These are phyloP conservation scores for Aspergillus piperis DNA, from an alignment of 2,329 filamentous ascomycete genomes.

Conservation along the genomic window DNA sequence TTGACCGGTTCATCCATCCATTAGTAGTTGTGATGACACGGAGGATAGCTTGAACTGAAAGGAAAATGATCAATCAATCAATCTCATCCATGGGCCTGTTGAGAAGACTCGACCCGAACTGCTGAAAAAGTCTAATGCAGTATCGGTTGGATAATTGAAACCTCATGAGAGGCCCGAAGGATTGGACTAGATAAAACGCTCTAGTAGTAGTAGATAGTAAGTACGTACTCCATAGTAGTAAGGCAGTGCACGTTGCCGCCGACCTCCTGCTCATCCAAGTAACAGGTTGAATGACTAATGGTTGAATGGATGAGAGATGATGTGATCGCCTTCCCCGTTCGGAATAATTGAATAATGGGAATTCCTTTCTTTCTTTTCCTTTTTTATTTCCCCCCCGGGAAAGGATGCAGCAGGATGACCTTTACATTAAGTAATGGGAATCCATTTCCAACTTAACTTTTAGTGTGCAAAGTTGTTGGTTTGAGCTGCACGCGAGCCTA, in stretches of 20 bases:
- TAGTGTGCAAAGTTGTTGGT: neutral
- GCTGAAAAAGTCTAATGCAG: neutral
- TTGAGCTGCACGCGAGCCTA: neutral
- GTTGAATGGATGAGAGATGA: too few relatives aligned
- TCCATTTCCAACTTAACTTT: neutral
- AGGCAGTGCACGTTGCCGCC: too few relatives aligned
- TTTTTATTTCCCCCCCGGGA: too few relatives aligned
- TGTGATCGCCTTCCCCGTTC: neutral
- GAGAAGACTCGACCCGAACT: neutral
- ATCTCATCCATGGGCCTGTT: neutral
- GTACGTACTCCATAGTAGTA: neutral
- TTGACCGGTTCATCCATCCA: too few relatives aligned
- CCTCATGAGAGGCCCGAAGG: neutral
- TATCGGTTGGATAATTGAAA: conserved; percentile 5
- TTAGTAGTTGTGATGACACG: neutral
- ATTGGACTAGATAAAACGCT: neutral
- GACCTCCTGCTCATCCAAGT: neutral
- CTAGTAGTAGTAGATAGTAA: neutral
- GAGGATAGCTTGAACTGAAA: neutral
- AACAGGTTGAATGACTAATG: neutral
- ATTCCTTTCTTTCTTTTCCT: neutral
- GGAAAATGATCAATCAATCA: neutral
- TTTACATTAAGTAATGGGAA: conserved; percentile 5
- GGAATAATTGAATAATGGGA: neutral
- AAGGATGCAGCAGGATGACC: neutral